Base-by-base conservation (phyloP, 805 yeast species). In the Candida montana region DNA sequence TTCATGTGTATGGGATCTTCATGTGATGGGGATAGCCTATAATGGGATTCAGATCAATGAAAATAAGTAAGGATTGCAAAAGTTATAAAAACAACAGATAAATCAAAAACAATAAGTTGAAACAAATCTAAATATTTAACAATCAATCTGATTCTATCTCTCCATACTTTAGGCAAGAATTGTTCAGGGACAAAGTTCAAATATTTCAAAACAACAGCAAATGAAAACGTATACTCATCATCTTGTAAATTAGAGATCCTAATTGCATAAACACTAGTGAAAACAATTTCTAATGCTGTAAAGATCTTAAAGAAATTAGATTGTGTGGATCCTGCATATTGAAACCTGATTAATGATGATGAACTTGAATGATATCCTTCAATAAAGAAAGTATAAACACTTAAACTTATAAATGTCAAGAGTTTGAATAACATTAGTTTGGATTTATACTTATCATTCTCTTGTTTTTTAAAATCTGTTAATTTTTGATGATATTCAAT, bases 81-180 rank as follows among this genome's bases (percentile, higher is more conserved):
- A 10, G 49, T 31, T 2, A 57, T 46, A 31, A 57, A 31, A 9
- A 55, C 31, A 19, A 46, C 42, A 37, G 53, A 43, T 10, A 53
- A 16, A 41, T 55, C 61, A 40, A 55, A 57, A 35, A 53, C n/a
- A 8, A 48, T 37, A 33, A 55, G 32, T 7, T 50, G 47, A 3
- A 52, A 18, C 26, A 57, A 35, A 27, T 57, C 59, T 31, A 46
- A 36, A 37, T 57, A 57, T 38, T 54, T 57, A 27, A 57, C 47
- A 7, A 45, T 44, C 19, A 54, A 33, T 40, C 44, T 57, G 36
- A 55, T 37, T 26, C 54, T 48, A 11, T 36, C 21, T 38, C 50
- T 53, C 53, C 52, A 48, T 1, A 23, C 26, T 4, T 13, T 20
- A 3, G 52, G 32, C 8, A 56, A 16, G 36, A 55, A 30, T 3